These are phyloP conservation scores for Bassia scoparia DNA, from an alignment of 148 eudicot genomes.

Conservation along the genomic window DNA sequence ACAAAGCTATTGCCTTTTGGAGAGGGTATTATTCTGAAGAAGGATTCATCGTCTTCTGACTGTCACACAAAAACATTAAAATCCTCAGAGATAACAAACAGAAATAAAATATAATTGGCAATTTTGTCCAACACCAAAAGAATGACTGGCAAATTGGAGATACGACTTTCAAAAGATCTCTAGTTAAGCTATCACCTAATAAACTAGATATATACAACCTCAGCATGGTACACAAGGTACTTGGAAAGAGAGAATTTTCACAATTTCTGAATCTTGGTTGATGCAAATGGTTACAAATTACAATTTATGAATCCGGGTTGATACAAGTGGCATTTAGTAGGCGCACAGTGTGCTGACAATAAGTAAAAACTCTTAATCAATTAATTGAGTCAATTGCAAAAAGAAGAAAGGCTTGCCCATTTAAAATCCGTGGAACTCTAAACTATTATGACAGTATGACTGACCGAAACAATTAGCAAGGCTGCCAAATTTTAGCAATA, in stretches of 20 bases:
- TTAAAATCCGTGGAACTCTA: too few species aligned
- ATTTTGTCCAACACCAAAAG: not conserved
- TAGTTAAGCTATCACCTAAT: not conserved
- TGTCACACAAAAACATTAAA: constrained; percentile 26
- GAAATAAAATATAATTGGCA: not conserved
- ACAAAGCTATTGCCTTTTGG: constrained; percentile 38
- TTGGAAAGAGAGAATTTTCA: not conserved
- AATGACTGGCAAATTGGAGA: too few species aligned
- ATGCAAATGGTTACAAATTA: too few species aligned
- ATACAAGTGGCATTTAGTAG: too few species aligned
- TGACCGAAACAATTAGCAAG: too few species aligned
- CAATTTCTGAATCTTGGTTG: too few species aligned
- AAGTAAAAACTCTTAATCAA: not conserved
- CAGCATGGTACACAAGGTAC: not conserved
- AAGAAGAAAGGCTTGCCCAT: too few species aligned
- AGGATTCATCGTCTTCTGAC: constrained; percentile 67
- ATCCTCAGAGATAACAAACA: not conserved
- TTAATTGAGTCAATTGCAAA: too few species aligned
- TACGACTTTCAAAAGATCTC: not conserved
- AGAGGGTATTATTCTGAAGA: constrained; percentile 34
- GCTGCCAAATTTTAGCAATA: too few species aligned
- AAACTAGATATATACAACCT: not conserved
- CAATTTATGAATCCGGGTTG: too few species aligned
- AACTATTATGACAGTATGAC: too few species aligned
- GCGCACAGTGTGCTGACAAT: not conserved